Base-by-base conservation (phyloP, 345 rosid genomes). In the Rhodamnia argentea region DNA sequence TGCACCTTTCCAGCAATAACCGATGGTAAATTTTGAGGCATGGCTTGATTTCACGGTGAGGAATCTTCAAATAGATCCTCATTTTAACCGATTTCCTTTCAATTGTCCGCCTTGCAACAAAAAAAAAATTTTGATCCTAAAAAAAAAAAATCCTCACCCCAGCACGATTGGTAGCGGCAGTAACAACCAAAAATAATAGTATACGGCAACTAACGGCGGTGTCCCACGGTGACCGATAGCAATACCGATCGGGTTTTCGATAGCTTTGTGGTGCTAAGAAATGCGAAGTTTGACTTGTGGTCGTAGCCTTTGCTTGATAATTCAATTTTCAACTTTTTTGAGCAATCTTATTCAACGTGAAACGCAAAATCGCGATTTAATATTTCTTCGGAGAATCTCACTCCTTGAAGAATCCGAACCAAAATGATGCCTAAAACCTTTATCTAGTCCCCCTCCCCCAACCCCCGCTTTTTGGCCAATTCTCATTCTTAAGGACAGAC, bases 151-250 rank as follows among this genome's bases (percentile, higher is more conserved):
- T 16, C 37, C 7, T 9, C 13, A 0, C 2, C 0, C 13, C 2
- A 0, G 0, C 5, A 10, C 22, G 18, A 4, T 29, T 29, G 0
- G 22, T 14, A 62, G 20, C 3, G 22, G 10, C 15, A 5, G 22
- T 7, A 5, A 10, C 5, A 0, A 16, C 10, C 0, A 0, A 64
- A 1, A 4, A 64, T 16, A 4, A 32, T 0, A 3, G 1, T 8
- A 13, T 4, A 2, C 0, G 15, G 0, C 0, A 0, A n/a, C 7
- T 6, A 5, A 5, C 2, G 10, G 12, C 10, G 5, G 15, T 0
- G 22, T 42, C 44, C 44, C 3, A 6, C 44, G 5, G 7, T 37
- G 40, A 37, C 3, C 44, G 22, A 7, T 0, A 0, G 2, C 1
- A 2, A 14, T 7, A 4, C 2, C 4, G 44, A 32, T 7, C 9